Conservation (phyloP, 139 green algal species). For the Pedinophyceae sp. region DNA sequence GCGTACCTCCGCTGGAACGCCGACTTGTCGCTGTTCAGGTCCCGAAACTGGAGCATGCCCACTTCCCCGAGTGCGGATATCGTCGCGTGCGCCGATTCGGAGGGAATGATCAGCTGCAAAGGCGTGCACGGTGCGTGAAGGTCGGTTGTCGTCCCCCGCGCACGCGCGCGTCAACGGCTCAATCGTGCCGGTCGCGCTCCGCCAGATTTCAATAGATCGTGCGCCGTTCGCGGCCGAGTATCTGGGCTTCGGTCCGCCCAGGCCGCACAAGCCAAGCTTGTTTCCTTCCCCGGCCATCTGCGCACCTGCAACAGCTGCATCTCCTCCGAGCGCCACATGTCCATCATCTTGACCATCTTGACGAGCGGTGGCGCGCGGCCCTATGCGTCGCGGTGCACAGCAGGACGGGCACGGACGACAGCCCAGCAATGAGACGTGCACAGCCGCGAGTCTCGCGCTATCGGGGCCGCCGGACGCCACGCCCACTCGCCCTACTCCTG, state of each 20-base stretch:
- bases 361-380: too few relatives aligned
- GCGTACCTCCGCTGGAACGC: slow-evolving; percentile 90
- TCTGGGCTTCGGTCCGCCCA: background rate
- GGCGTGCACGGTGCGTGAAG: background rate
- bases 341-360: slow-evolving; percentile 19
- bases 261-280: background rate
- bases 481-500: too few relatives aligned
- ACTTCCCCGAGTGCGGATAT: slow-evolving; percentile 72
- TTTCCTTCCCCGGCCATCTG: background rate
- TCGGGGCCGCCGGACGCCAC: too few relatives aligned
- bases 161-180: background rate
- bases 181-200: background rate
- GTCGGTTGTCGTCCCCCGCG: background rate
- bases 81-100: slow-evolving; percentile 82
- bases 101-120: slow-evolving; percentile 88
- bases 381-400: too few relatives aligned
- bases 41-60: slow-evolving; percentile 78
- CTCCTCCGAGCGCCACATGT: slow-evolving; percentile 71
- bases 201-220: background rate
- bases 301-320: slow-evolving; percentile 90
- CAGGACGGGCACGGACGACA: too few relatives aligned
- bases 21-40: slow-evolving; percentile 77
- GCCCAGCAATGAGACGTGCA: too few relatives aligned
- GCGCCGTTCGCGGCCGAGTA: background rate
- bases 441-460: too few relatives aligned